Conservation (phyloP, 106 monocot species). For the Acorus calamus region DNA sequence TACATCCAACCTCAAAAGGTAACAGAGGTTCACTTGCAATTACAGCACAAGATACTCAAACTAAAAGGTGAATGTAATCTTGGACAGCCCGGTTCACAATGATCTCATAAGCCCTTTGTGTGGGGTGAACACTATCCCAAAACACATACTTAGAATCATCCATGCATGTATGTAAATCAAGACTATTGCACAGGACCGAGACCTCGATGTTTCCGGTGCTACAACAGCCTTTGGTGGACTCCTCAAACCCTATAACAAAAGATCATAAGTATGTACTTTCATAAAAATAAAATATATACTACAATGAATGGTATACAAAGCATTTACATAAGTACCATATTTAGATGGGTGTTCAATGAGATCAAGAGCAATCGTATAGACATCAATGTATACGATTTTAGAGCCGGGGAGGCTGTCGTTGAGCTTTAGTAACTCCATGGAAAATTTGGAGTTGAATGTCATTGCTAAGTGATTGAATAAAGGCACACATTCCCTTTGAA, state of each 20-base stretch:
- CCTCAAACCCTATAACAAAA: slow-evolving; percentile 27
- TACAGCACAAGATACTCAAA: neutral
- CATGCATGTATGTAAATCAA: slow-evolving; percentile 11
- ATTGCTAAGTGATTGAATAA: slow-evolving; percentile 36
- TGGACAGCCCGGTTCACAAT: slow-evolving; percentile 5
- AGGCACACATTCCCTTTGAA: slow-evolving; percentile 29
- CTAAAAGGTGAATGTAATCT: slow-evolving; percentile 2
- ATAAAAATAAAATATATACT: no score
- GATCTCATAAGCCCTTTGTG: slow-evolving; percentile 15
- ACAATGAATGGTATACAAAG: neutral
- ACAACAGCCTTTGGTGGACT: slow-evolving; percentile 27
- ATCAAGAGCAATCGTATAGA: slow-evolving; percentile 26
- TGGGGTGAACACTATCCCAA: slow-evolving; percentile 39
- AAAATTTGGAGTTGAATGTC: slow-evolving; percentile 30
- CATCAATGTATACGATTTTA: slow-evolving; percentile 21
- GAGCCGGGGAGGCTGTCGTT: slow-evolving; percentile 2
- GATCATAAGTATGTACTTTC: no score
- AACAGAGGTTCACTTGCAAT: neutral
- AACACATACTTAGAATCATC: slow-evolving; percentile 32
- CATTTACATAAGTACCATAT: slow-evolving; percentile 29
- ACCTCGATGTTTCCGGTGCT: slow-evolving; percentile 24
- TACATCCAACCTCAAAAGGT: no score
- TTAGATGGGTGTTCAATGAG: slow-evolving; percentile 24
- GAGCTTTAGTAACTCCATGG: slow-evolving; percentile 16
- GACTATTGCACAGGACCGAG: slow-evolving; percentile 23